Conservation (phyloP, 106 monocot genomes). For the Agapanthus africanus region DNA sequence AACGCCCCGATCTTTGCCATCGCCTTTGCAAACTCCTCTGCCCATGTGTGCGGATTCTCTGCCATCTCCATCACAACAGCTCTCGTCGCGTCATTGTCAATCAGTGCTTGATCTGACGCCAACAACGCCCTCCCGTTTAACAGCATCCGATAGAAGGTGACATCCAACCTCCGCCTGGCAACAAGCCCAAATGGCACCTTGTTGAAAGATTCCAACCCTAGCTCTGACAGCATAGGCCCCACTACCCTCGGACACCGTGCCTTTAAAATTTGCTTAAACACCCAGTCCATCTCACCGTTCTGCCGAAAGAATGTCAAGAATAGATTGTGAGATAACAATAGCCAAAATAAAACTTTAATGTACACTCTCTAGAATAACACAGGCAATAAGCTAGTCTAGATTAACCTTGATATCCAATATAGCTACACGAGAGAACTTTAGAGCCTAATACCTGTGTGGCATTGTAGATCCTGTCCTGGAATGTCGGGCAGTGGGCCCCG, state of each 20-base stretch:
- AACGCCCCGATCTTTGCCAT: conserved; percentile 21
- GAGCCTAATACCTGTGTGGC: too few relatives aligned
- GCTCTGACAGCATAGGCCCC: neutral
- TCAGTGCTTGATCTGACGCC: conserved; percentile 1
- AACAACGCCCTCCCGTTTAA: conserved; percentile 8
- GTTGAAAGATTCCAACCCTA: neutral
- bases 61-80: conserved; percentile 12
- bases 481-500: conserved; percentile 33
- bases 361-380: too few relatives aligned
- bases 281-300: too few relatives aligned
- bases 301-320: too few relatives aligned
- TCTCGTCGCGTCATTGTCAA: neutral
- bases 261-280: too few relatives aligned
- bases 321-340: too few relatives aligned
- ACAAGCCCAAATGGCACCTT: conserved; percentile 7
- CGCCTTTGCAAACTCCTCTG: conserved; percentile 6
- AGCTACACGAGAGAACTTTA: too few relatives aligned
- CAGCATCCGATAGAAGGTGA: conserved; percentile 31
- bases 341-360: too few relatives aligned
- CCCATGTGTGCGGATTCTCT: neutral
- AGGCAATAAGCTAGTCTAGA: too few relatives aligned
- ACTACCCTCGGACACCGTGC: conserved; percentile 15
- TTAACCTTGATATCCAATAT: too few relatives aligned
- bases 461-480: conserved; percentile 27
- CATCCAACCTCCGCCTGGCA: conserved; percentile 11